Percentiles rank a stretch among this genome's conserved stretches.
These are phyloP conservation scores for Helotiales sp. DNA, from an alignment of 2,329 filamentous ascomycete species.

Conservation along the genomic window DNA sequence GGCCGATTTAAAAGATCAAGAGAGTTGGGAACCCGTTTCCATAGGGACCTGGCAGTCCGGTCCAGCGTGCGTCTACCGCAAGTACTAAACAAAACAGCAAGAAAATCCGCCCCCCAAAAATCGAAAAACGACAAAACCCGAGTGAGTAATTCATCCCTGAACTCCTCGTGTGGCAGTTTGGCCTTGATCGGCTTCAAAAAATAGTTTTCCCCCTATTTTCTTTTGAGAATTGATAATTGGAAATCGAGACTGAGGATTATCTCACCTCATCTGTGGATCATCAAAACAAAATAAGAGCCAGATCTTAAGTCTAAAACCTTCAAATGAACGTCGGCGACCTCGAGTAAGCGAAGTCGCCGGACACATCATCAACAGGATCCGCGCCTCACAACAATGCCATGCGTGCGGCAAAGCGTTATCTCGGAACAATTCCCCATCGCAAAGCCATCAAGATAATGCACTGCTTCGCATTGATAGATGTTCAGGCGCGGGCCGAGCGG, in stretches of 20 bases:
- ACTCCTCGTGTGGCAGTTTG: neutral
- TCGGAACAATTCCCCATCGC: neutral
- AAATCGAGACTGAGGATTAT: neutral
- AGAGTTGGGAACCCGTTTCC: too few relatives aligned
- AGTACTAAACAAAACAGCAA: too few relatives aligned
- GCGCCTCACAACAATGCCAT: slow-evolving; percentile 1
- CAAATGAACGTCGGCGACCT: neutral
- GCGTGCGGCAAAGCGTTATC: neutral
- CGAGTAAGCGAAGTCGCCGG: slow-evolving; percentile 11
- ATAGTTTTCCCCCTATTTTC: neutral
- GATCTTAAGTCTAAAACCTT: neutral
- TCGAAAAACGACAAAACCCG: neutral
- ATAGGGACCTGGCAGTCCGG: too few relatives aligned
- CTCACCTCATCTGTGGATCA: neutral
- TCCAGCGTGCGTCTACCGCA: too few relatives aligned
- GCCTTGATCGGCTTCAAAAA: neutral
- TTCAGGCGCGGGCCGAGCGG: neutral
- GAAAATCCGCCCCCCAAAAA: too few relatives aligned
- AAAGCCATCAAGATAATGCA: neutral
- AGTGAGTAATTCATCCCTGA: neutral
- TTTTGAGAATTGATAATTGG: neutral
- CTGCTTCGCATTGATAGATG: neutral
- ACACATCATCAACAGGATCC: slow-evolving; percentile 9
- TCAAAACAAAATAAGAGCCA: neutral
- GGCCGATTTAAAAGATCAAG: too few relatives aligned